Evolutionary conservation across 2,329 filamentous ascomycete species (phyloP), one percentile per base, ranked within the genome.

Genomic region (Botrytis aclada): DNA sequence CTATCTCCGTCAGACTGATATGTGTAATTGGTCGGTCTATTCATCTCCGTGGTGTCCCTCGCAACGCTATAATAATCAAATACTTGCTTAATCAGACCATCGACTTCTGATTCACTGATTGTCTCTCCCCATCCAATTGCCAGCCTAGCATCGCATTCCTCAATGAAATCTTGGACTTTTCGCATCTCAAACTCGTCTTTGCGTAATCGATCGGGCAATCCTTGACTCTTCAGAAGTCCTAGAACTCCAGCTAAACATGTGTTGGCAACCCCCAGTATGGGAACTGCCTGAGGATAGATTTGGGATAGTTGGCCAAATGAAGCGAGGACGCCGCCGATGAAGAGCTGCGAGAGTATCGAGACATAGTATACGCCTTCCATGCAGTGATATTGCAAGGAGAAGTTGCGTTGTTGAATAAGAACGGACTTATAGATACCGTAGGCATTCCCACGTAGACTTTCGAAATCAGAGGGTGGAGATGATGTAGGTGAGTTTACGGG

Each of bases 241-340:
- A 92, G 80, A 1, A 90, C 81, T 25, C 90, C 89, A 1, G 90
- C 90, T 9, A 91, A 84, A 5, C 89, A 81, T 4, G 88, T 90
- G 77, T 92, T 92, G 18, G 88, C 79, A 1, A 88, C 88, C 4
- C 90, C 89, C 1, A 92, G 82, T 0, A 87, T 80, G 16, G 88
- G 88, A 78, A 92, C 78, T 9, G 76, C 87, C 32, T 84, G 82
- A 29, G 87, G 80, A 75, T 90, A 85, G 25, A 85, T 82, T 3
- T 86, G 83, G 25, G 85, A 82, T 0, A 79, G 78, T 0, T 85
- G 82, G 0, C 86, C 85, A 14, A 87, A 79, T 0, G 84, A 82
- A 1, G 85, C 86, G 20, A 88, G 80, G 0, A 81, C 81, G 0
- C 85, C 85, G 5, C 84, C 85, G 64, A 86, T 82, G 56, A 87